Base-by-base conservation (phyloP, 2,329 filamentous ascomycete species). In the Coniochaeta prunicola region DNA sequence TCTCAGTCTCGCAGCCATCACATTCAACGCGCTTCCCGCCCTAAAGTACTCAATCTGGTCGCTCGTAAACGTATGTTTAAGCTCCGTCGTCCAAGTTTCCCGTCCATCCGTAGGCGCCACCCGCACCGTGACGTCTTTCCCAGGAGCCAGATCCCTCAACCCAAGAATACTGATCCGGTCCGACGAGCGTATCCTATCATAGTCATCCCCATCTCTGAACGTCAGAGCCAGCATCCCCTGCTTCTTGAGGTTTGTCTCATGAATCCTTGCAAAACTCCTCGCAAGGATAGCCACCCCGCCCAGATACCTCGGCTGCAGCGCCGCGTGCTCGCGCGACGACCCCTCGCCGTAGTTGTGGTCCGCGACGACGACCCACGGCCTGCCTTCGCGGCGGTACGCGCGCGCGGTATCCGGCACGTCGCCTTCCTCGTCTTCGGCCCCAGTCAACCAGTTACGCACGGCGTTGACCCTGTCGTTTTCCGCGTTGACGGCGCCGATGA, bases 301-400 rank as follows among this genome's bases (percentile, higher is more conserved):
- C 62, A 94, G 82, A 78, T 92, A 90, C 69, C 91, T 82, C 65
- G 91, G 91, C 79, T 94, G 89, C 61, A 96, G 82, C 68, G 91
- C 91, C 66, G 91, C 91, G 74, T 96, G 91, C 77, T 96, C 91
- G 78, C 91, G 87, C 59, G 91, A 92, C 67, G 82, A 87, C 63
- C 91, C 91, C 76, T 96, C 91, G 68, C 91, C 90, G 77, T 96
- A 94, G 94, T 99, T 99, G 77, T 96, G 91, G 78, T 99, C 94
- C 19, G 93, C 94, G 31, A 99, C 90, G 13, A 97, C 92, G 59
- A 97, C 83, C 94, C 94, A 99, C 62, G 89, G n/a, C n/a, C n/a
- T n/a, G n/a, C n/a, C n/a, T n/a, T n/a, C n/a, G n/a, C n/a, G n/a
- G n/a, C n/a, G n/a, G n/a, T n/a, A n/a, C n/a, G n/a, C n/a, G n/a